Percentiles rank a stretch among this genome's conserved stretches.
Evolutionary conservation across 139 green algal species (phyloP).

Genomic region (Limnomonas spitsbergensis): DNA sequence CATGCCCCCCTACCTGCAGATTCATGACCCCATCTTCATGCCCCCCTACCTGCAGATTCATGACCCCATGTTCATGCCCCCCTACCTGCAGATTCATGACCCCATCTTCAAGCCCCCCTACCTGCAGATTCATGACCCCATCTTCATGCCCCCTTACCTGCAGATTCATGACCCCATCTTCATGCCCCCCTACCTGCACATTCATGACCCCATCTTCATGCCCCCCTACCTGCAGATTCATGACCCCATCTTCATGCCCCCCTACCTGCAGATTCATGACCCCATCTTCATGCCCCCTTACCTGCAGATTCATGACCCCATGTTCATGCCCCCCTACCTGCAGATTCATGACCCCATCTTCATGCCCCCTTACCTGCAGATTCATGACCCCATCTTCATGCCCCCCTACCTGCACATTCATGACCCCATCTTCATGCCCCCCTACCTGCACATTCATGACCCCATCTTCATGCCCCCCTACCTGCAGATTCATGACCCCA

Average conservation of each 20-base stretch:
- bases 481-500: neutral
- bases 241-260: too few relatives aligned
- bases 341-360: neutral
- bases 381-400: slow-evolving; percentile 22
- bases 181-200: too few relatives aligned
- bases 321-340: too few relatives aligned
- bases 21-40: slow-evolving; percentile 22
- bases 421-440: neutral
- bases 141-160: slow-evolving; percentile 3
- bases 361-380: neutral
- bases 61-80: neutral
- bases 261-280: neutral
- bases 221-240: neutral
- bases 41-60: too few relatives aligned
- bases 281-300: neutral
- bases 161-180: slow-evolving; percentile 15
- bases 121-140: neutral
- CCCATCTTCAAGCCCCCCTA: too few relatives aligned
- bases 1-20: neutral
- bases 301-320: slow-evolving; percentile 18
- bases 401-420: too few relatives aligned
- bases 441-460: slow-evolving; percentile 17
- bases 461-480: too few relatives aligned
- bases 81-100: slow-evolving; percentile 17
- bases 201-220: neutral